Evolutionary conservation across 495 filamentous ascomycete species (phyloP).

Genomic region (Xylaria scruposa): DNA sequence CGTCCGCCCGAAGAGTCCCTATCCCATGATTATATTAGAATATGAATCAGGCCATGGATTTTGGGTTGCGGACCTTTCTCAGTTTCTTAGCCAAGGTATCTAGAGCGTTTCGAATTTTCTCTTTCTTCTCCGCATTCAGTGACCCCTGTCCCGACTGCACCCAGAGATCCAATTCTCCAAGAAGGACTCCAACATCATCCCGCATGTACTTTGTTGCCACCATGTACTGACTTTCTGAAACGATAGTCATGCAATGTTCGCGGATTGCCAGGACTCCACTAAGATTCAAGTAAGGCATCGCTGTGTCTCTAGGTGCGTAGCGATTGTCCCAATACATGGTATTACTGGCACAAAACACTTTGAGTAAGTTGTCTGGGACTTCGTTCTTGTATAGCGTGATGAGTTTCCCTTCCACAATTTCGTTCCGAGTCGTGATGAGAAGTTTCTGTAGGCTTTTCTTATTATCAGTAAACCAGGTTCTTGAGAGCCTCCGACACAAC

Average conservation of each 20-base stretch:
- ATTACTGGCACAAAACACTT: conserved; percentile 50
- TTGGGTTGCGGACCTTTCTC: conserved; percentile 29
- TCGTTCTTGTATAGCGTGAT: conserved; percentile 31
- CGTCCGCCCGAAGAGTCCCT: conserved; percentile 8
- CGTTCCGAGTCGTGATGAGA: conserved; percentile 45
- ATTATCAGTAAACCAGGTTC: neutral
- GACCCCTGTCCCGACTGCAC: conserved; percentile 46
- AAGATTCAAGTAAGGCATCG: conserved; percentile 41
- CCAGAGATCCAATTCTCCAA: conserved; percentile 47
- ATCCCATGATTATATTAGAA: neutral
- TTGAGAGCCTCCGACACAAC: neutral
- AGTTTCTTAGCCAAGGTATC: conserved; percentile 33
- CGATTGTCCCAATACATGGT: conserved; percentile 45
- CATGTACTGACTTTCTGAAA: conserved; percentile 45
- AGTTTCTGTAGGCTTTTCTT: conserved; percentile 13
- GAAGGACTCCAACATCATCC: conserved; percentile 42
- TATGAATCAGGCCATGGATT: neutral
- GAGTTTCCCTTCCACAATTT: conserved; percentile 35
- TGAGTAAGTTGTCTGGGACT: conserved; percentile 29
- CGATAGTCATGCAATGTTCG: conserved; percentile 44
- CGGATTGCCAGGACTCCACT: conserved; percentile 46
- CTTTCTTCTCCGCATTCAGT: conserved; percentile 42
- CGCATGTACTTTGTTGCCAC: conserved; percentile 41
- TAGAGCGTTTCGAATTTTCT: conserved; percentile 35
- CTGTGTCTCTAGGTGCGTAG: conserved; percentile 23